phyloP scores from a whole-genome alignment of 805 yeast species.

The Cyberlindnera suaveolens region DNA sequence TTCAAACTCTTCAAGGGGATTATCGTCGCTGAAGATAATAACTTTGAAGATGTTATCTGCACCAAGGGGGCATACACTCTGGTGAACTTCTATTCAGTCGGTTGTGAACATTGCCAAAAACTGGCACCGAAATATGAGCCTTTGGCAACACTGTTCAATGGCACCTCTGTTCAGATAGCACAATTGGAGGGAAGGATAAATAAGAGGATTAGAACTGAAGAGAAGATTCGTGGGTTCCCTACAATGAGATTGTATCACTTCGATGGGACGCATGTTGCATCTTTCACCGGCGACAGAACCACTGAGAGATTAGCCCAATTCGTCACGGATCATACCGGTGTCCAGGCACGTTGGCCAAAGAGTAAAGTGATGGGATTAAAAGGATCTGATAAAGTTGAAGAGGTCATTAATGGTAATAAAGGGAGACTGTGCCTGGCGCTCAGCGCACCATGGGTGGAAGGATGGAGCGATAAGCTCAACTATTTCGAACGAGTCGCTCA shows the following conservation, averaged over 20 bases:
- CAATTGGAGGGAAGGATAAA: constrained; percentile 30
- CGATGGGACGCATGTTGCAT: constrained; percentile 33
- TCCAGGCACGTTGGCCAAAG: constrained; percentile 28
- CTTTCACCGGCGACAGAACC: constrained; percentile 28
- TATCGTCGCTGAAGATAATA: constrained; percentile 19
- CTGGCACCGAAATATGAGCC: constrained; percentile 41
- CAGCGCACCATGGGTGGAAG: constrained; percentile 31
- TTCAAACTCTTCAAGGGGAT: constrained; percentile 16
- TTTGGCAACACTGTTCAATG: constrained; percentile 37
- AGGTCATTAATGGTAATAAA: constrained; percentile 2
- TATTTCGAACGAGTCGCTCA: constrained; percentile 27
- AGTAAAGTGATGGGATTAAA: constrained; percentile 9
- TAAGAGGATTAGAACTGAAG: constrained; percentile 31
- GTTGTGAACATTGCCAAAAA: constrained; percentile 40
- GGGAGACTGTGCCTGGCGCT: constrained; percentile 25
- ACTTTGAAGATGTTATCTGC: constrained; percentile 14
- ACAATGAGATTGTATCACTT: constrained; percentile 39
- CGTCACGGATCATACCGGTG: constrained; percentile 28
- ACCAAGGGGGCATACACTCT: constrained; percentile 19
- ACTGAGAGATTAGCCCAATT: constrained; percentile 28
- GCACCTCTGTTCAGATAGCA: constrained; percentile 29
- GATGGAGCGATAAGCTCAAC: constrained; percentile 28
- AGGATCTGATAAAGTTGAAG: constrained; percentile 12
- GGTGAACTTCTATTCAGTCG: constrained; percentile 33
- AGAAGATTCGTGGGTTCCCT: constrained; percentile 42